phyloP scores from a whole-genome alignment of 2,329 filamentous ascomycete genomes.

The Orbilia javanica region DNA sequence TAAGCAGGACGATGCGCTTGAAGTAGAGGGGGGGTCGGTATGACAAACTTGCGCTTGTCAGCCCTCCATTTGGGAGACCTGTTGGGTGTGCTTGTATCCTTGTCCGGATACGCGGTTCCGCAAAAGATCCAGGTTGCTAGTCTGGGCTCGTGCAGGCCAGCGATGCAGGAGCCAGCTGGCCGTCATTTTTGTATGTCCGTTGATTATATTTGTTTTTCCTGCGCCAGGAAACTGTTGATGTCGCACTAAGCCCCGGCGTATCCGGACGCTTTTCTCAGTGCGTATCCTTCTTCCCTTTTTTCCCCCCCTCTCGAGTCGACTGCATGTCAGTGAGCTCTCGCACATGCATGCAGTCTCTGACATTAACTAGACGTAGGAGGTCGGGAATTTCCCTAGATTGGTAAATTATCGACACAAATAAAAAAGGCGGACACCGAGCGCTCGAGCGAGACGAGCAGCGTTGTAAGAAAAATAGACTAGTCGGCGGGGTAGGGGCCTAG shows the following conservation, averaged over 20 bases:
- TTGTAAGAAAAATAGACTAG: neutral
- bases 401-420: conserved; percentile 23
- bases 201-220: conserved; percentile 10
- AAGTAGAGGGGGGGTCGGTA: neutral
- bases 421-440: neutral
- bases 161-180: conserved; percentile 10
- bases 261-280: conserved; percentile 9
- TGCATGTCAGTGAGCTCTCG: conserved; percentile 32
- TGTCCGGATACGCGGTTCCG: conserved; percentile 27
- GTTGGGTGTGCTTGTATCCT: conserved; percentile 24
- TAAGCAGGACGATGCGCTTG: conserved; percentile 18
- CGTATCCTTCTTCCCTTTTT: conserved; percentile 5
- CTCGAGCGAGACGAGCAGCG: neutral
- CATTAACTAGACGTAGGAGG: conserved; percentile 16
- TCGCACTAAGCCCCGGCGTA: conserved; percentile 17
- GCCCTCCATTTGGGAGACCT: conserved; percentile 9
- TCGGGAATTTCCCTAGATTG: conserved; percentile 24
- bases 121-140: conserved; percentile 6
- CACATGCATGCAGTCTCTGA: conserved; percentile 35
- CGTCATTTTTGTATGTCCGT: neutral
- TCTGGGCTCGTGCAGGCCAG: neutral
- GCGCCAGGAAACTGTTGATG: neutral
- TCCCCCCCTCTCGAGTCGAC: neutral
- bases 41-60: conserved; percentile 22
- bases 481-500: conserved; percentile 22